Evolutionary conservation across 2,329 filamentous ascomycete species (phyloP).

Genomic region (Chaetomium strumarium): DNA sequence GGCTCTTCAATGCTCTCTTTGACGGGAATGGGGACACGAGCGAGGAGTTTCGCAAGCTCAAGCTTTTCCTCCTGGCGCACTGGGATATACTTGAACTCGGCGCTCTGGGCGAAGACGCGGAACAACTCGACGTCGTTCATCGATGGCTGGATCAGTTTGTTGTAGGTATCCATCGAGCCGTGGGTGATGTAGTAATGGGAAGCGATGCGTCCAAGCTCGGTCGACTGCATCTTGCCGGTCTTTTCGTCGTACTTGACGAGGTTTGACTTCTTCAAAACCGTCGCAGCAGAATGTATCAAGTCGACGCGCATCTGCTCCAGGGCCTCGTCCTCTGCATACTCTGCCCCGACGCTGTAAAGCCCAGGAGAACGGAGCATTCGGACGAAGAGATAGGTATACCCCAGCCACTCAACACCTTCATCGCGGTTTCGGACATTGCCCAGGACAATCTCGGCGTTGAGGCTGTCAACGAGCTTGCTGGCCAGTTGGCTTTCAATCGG

Average conservation of each 20-base stretch:
- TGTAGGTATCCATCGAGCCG: slow-evolving; percentile 95
- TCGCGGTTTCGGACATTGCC: slow-evolving; percentile 88
- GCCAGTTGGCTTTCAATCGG: slow-evolving; percentile 97
- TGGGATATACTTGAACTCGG: slow-evolving; percentile 98
- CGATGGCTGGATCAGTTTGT: slow-evolving; percentile 86
- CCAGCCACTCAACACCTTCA: slow-evolving; percentile 97
- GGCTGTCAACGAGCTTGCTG: slow-evolving; percentile 86
- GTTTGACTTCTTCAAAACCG: slow-evolving; percentile 77
- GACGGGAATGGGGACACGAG: slow-evolving; percentile 87
- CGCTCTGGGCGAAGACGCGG: slow-evolving; percentile 90
- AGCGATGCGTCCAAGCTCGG: slow-evolving; percentile 89
- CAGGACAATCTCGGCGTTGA: slow-evolving; percentile 93
- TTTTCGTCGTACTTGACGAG: slow-evolving; percentile 95
- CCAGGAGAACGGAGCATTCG: slow-evolving; percentile 95
- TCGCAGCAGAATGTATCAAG: slow-evolving; percentile 87
- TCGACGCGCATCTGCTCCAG: slow-evolving; percentile 98
- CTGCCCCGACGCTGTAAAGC: slow-evolving; percentile 89
- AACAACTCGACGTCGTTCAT: slow-evolving; percentile 94
- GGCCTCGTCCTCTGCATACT: slow-evolving; percentile 88
- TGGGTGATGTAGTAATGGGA: slow-evolving; percentile 99
- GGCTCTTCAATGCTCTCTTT: slow-evolving; percentile 97
- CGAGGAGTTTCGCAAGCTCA: slow-evolving; percentile 85
- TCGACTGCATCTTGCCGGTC: slow-evolving; percentile 79
- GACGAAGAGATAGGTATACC: slow-evolving; percentile 96
- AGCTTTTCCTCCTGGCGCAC: slow-evolving; percentile 97